These are phyloP conservation scores for Yarrowia hollandica DNA, from an alignment of 805 yeast species.

Conservation along the genomic window DNA sequence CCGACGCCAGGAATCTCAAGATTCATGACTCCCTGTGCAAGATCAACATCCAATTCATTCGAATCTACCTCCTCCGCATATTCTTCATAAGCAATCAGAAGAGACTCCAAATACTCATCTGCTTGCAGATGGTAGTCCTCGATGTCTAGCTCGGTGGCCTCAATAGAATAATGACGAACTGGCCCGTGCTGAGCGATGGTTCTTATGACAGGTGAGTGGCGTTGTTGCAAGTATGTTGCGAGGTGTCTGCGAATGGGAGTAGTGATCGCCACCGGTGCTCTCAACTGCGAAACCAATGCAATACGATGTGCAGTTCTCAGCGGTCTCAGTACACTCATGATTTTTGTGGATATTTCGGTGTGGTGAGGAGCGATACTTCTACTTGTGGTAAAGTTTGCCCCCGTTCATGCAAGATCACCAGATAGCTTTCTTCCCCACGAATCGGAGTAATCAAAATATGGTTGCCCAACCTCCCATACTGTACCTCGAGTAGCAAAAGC, in stretches of 20 bases:
- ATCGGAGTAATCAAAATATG: not conserved
- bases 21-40: constrained; percentile 81
- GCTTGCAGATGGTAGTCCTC: constrained; percentile 63
- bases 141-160: constrained; percentile 31
- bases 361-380: not conserved
- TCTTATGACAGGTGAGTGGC: not conserved
- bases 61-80: constrained; percentile 53
- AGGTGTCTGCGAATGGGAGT: not conserved
- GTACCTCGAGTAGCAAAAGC: no score
- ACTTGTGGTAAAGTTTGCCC: not conserved
- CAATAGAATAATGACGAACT: not conserved
- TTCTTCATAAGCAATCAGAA: constrained; percentile 66
- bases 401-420: constrained; percentile 6
- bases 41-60: constrained; percentile 72
- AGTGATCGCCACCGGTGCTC: not conserved
- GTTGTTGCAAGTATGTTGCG: not conserved
- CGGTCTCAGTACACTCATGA: not conserved
- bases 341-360: not conserved
- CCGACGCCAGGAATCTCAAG: constrained; percentile 70
- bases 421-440: not conserved
- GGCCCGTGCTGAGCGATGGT: not conserved
- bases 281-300: not conserved
- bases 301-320: not conserved
- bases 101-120: constrained; percentile 64
- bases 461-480: not conserved